Conservation (phyloP, 805 yeast species). For the Wickerhamomyces queroliae region DNA sequence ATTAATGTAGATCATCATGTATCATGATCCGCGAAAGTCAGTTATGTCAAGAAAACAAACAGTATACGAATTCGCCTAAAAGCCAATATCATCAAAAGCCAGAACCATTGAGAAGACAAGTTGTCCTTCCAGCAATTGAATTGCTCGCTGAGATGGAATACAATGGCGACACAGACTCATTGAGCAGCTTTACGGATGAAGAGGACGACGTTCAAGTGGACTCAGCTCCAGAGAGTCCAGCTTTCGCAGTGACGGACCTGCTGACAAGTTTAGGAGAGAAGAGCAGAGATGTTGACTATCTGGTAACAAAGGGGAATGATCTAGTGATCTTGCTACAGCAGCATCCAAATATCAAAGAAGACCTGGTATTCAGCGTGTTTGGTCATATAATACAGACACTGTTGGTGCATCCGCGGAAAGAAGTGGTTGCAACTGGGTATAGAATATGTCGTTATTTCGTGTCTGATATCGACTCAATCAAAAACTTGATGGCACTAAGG, state of each 20-base stretch:
- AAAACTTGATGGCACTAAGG: slow-evolving; percentile 45
- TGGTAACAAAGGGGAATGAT: slow-evolving; percentile 61
- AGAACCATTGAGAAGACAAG: too few relatives aligned
- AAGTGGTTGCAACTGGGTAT: slow-evolving; percentile 71
- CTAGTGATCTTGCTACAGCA: slow-evolving; percentile 49
- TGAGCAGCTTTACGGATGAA: not conserved
- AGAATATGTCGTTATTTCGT: slow-evolving; percentile 65
- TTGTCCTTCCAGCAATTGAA: too few relatives aligned
- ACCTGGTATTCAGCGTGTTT: slow-evolving; percentile 54
- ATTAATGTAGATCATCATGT: too few relatives aligned
- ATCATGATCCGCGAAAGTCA: too few relatives aligned
- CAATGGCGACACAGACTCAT: not conserved
- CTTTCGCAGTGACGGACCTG: slow-evolving; percentile 62
- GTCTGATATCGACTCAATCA: slow-evolving; percentile 46
- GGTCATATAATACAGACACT: slow-evolving; percentile 54
- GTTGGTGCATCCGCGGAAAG: slow-evolving; percentile 49
- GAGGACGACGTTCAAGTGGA: not conserved
- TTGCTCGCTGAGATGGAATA: slow-evolving; percentile 1
- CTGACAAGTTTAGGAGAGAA: slow-evolving; percentile 49
- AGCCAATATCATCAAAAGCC: too few relatives aligned
- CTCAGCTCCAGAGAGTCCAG: slow-evolving; percentile 30
- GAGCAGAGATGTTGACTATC: slow-evolving; percentile 41
- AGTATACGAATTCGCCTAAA: too few relatives aligned
- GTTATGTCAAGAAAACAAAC: too few relatives aligned
- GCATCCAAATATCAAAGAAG: slow-evolving; percentile 57